Base-by-base conservation (phyloP, 768 basidiomycete species). In the Rhodotorula kratochvilovae region DNA sequence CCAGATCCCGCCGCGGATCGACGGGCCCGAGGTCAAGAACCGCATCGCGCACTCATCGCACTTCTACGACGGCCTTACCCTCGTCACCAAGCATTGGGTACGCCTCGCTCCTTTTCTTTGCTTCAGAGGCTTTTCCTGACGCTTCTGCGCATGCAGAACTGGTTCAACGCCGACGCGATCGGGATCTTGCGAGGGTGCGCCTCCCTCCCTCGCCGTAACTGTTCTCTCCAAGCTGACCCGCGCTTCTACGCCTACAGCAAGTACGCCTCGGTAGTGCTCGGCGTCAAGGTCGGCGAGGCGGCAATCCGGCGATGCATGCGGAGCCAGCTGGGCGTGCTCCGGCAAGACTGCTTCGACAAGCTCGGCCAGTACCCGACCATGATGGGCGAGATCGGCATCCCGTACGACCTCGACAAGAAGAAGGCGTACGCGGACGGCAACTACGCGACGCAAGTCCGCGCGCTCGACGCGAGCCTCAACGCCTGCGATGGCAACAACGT, bases 301-400 rank as follows among this genome's bases (percentile, higher is more conserved):
- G 88, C 89, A 0, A 96, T 99, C 70, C 86, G 94, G 13, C 86
- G 85, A 66, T 89, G 87, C 29, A 77, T 99, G 2, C 89, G 89
- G 71, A 87, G 88, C 68, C 94, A 99, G 79, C 84, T 99, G 31
- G 88, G 84, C 27, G 85, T 90, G 61, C 82, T 97, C 56, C 88
- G 90, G 76, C 84, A 82, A 31, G 94, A 99, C 76, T 86, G 88
- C 0, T 80, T 81, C 42, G 87, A 88, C 59, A 83, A 90, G 12
- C 75, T 83, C 43, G 83, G 83, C 17, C 67, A 76, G 2, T 96
- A 89, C 77, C 95, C 95, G 1, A 94, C 90, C 1, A 84, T 98
- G 73, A 90, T 99, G 46, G 94, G 95, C 19, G 95, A 99, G 82
- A 95, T 97, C 61, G 95, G 95, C 23, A 90, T 87, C 3, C 95